Evolutionary conservation across 2,329 filamentous ascomycete species (phyloP), one percentile per base, ranked within the genome.

Genomic region (Decorospora gaudefroyi): DNA sequence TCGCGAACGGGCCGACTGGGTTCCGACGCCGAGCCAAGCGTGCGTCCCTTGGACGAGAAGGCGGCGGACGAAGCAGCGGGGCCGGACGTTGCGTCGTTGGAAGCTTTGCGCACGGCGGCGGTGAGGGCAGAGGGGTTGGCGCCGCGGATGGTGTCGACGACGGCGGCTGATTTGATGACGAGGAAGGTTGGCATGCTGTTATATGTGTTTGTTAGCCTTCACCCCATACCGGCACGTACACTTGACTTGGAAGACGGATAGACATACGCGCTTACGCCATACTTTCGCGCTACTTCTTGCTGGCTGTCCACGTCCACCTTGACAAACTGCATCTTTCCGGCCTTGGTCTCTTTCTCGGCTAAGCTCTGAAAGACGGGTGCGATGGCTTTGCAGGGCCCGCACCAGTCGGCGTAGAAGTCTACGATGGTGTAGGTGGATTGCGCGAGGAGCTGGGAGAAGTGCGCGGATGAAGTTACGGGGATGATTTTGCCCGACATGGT

Each of bases 381-480:
- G 41, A 82, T 78, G 22, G 74, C 70, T 59, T 78, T 78, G 72
- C 79, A 82, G 18, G 79, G 79, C 2, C 78, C 78, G 61, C 79
- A 81, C 78, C 79, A 82, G 51, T 75, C 75, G 10, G 77, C 77
- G 61, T 76, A 77, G 72, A 77, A 78, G 64, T 79, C 77, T 59
- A 77, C 71, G 42, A 79, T 69, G 41, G 75, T 72, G 51, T 67
- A 70, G 17, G 66, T 67, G 38, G 64, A 64, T 3, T 62, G 56
- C 25, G 57, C 60, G 36, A 71, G 57, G 18, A 71, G 61, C 26
- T 57, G 64, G 19, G 61, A 58, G 59, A 70, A 70, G 49, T 71
- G 68, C 13, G 66, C 51, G 38, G 59, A 51, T 6, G 64, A 67
- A 33, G 58, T 66, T 29, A 69, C 60, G 31, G 54, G 39, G 32